Conservation (phyloP, 2,329 filamentous ascomycete species). For the Alternaria incomplexa region DNA sequence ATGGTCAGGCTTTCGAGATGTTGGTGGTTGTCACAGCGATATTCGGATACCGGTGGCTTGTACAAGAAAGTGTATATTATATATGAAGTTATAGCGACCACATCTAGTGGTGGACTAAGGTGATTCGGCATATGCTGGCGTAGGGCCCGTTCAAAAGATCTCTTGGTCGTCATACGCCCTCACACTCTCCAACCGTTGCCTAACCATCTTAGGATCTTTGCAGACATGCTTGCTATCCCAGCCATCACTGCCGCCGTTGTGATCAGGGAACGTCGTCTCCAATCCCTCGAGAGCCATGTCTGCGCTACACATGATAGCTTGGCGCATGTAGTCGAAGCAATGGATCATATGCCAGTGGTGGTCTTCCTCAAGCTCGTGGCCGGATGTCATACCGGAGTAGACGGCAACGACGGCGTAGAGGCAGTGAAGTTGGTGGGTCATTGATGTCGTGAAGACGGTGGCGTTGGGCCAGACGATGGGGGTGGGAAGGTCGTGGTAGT, state of each 20-base stretch:
- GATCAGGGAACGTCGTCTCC: conserved; percentile 45
- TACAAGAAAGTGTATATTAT: not conserved
- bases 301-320: conserved; percentile 42
- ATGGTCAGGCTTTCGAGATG: not conserved
- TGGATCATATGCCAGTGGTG: conserved; percentile 49
- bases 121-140: not conserved
- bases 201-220: conserved; percentile 22
- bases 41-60: not conserved
- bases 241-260: conserved; percentile 45
- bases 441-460: conserved; percentile 44
- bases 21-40: not conserved
- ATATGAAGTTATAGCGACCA: not conserved
- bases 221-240: conserved; percentile 46
- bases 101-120: not conserved
- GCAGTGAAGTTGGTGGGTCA: conserved; percentile 46
- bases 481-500: conserved; percentile 42
- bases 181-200: conserved; percentile 31
- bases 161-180: conserved; percentile 44
- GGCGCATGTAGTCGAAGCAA: conserved; percentile 47
- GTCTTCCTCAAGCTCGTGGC: conserved; percentile 36
- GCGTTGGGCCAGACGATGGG: conserved; percentile 42
- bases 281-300: conserved; percentile 42
- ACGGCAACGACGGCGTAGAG: conserved; percentile 42
- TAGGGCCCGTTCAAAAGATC: conserved; percentile 26
- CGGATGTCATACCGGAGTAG: conserved; percentile 36